Evolutionary conservation across 192 early-diverging fungal genomes (phyloP).

Genomic region (Mycoemilia scoparia): DNA sequence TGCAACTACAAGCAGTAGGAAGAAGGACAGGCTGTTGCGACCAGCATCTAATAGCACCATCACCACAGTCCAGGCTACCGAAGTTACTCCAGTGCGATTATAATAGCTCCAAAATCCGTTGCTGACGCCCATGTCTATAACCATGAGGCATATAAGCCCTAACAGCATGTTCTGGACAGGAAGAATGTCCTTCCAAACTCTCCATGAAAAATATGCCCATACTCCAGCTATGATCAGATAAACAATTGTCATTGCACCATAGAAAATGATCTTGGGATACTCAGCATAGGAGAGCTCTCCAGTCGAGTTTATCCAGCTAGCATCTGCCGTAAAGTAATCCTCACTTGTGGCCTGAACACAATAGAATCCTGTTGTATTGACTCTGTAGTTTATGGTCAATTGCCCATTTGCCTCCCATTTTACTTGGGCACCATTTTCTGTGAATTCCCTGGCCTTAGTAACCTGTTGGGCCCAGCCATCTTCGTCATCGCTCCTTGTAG

Average conservation of each 20-base stretch:
- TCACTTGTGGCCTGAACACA: constrained; percentile 36
- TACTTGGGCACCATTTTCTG: constrained; percentile 21
- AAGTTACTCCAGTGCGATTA: constrained; percentile 40
- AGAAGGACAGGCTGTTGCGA: constrained; percentile 84
- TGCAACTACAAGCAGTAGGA: constrained; percentile 86
- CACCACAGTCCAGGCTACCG: constrained; percentile 45
- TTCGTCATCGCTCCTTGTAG: constrained; percentile 13
- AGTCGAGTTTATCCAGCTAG: constrained; percentile 59
- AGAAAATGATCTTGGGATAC: constrained; percentile 82
- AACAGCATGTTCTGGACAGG: constrained; percentile 83
- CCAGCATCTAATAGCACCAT: constrained; percentile 72
- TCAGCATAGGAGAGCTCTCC: constrained; percentile 70
- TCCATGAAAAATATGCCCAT: constrained; percentile 64
- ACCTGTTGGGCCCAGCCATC: constrained; percentile 8
- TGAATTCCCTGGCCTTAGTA: constrained; percentile 8
- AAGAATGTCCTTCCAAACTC: constrained; percentile 76
- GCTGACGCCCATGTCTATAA: constrained; percentile 84
- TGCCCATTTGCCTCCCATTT: constrained; percentile 16
- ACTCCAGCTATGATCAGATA: constrained; percentile 55
- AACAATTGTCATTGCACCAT: constrained; percentile 47
- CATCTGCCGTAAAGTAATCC: constrained; percentile 31
- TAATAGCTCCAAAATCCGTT: constrained; percentile 62
- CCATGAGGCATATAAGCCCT: constrained; percentile 66
- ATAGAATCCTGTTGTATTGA: constrained; percentile 68
- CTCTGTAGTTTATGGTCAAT: constrained; percentile 35